A percentile compares a stretch with the other conserved stretches of the same genome.
Conservation (phyloP, 371 early-diverging fungal genomes). For the Conidiobolus incongruus region DNA sequence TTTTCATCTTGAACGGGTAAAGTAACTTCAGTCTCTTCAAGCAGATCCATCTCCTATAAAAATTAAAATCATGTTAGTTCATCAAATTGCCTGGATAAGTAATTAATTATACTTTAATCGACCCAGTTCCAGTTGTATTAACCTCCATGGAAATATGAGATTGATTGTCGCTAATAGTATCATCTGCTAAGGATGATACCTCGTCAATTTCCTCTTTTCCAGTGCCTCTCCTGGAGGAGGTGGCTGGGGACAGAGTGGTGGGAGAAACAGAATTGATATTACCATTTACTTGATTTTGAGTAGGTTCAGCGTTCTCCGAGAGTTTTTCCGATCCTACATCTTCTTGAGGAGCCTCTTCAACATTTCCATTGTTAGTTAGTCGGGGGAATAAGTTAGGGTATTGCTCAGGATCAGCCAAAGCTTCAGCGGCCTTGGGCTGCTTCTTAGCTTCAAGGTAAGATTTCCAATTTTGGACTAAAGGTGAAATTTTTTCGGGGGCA, state of each 20-base stretch:
- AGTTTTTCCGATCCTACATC: conserved; percentile 11
- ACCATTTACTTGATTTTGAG: background rate
- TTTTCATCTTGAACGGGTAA: no score
- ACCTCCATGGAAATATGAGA: conserved; percentile 36
- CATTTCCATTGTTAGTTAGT: conserved; percentile 12
- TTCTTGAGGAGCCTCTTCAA: conserved; percentile 16
- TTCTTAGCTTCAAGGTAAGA: conserved; percentile 30
- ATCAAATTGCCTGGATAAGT: no score
- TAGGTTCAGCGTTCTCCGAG: no score
- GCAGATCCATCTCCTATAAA: no score
- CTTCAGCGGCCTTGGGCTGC: conserved; percentile 65
- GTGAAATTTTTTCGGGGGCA: conserved; percentile 45
- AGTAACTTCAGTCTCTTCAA: no score
- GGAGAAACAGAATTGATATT: conserved; percentile 12
- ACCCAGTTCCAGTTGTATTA: conserved; percentile 45
- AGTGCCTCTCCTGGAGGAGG: conserved; percentile 10
- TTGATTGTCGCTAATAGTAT: conserved; percentile 19
- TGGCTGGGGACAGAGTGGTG: conserved; percentile 13
- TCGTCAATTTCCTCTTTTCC: background rate
- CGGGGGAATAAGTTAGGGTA: conserved; percentile 75
- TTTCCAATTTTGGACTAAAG: conserved; percentile 49
- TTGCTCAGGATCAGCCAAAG: conserved; percentile 64
- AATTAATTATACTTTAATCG: conserved; percentile 16
- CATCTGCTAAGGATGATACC: conserved; percentile 6
- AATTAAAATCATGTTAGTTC: no score